A percentile compares a stretch with the other conserved stretches of the same genome.
These are phyloP conservation scores for Hyphopichia burtonii DNA, from an alignment of 1,139 yeast genomes.

Conservation along the genomic window DNA sequence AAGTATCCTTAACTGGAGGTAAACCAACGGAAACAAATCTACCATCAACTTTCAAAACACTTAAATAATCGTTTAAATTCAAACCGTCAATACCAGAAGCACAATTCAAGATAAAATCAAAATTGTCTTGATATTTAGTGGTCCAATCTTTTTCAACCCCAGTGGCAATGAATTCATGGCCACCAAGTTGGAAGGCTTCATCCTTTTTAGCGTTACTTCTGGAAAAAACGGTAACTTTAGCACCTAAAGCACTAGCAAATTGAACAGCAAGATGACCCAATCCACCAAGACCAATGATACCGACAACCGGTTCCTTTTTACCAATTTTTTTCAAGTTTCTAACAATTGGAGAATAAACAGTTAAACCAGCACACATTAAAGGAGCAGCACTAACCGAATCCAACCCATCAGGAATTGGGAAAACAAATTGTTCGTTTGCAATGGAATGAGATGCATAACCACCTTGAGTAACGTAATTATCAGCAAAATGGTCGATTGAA, in stretches of 20 bases:
- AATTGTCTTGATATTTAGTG: slow-evolving; percentile 25
- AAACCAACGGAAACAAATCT: slow-evolving; percentile 56
- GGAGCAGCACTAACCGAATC: slow-evolving; percentile 55
- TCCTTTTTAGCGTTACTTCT: slow-evolving; percentile 35
- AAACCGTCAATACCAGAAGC: slow-evolving; percentile 42
- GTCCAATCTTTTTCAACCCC: slow-evolving; percentile 37
- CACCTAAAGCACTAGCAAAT: slow-evolving; percentile 43
- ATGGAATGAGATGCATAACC: slow-evolving; percentile 61
- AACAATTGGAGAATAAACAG: slow-evolving; percentile 57
- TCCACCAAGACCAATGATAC: slow-evolving; percentile 49
- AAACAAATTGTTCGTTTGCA: slow-evolving; percentile 51
- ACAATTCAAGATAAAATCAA: slow-evolving; percentile 51
- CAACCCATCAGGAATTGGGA: slow-evolving; percentile 56
- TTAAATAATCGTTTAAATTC: slow-evolving; percentile 28
- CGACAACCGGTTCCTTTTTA: slow-evolving; percentile 40
- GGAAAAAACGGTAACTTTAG: slow-evolving; percentile 40
- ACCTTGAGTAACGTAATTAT: slow-evolving; percentile 49
- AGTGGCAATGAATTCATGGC: slow-evolving; percentile 39
- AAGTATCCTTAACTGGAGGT: slow-evolving; percentile 33
- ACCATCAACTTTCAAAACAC: slow-evolving; percentile 40
- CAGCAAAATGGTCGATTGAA: slow-evolving; percentile 27
- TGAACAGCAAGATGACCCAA: slow-evolving; percentile 45
- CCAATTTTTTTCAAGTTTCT: slow-evolving; percentile 27
- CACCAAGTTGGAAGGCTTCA: slow-evolving; percentile 38
- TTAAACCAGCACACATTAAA: slow-evolving; percentile 66